A percentile compares a stretch with the other conserved stretches of the same genome.
Evolutionary conservation across 768 basidiomycete genomes (phyloP).

Genomic region (Collybia sp.): DNA sequence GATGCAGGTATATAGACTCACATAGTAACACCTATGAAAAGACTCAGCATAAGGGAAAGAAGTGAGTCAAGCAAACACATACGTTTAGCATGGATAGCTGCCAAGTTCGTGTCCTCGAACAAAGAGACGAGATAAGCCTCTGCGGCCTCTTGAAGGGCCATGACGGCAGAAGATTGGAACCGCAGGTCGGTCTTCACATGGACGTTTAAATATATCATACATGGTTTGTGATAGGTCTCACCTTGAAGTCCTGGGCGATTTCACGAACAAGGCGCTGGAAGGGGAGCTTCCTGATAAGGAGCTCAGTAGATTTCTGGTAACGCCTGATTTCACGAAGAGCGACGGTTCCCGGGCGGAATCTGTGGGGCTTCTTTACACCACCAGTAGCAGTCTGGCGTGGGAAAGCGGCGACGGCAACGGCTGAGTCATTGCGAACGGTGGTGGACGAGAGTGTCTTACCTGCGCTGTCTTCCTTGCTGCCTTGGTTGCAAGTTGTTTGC

Average conservation of each 20-base stretch:
- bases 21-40: conserved; percentile 48
- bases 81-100: conserved; percentile 87
- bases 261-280: conserved; percentile 98
- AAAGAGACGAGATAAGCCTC: conserved; percentile 86
- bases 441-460: conserved; percentile 38
- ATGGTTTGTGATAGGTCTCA: too few relatives aligned
- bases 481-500: conserved; percentile 95
- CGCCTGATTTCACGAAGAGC: conserved; percentile 98
- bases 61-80: conserved; percentile 11
- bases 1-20: conserved; percentile 22
- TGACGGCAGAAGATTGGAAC: conserved; percentile 94
- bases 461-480: conserved; percentile 87
- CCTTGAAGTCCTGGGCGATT: conserved; percentile 97
- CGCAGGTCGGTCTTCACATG: conserved; percentile 72
- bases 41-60: neutral
- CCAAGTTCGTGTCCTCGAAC: conserved; percentile 89
- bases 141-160: conserved; percentile 90
- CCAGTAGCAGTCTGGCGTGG: conserved; percentile 66
- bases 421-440: conserved; percentile 1
- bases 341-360: conserved; percentile 97
- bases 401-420: conserved; percentile 11
- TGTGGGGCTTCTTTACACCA: conserved; percentile 99
- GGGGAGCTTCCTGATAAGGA: conserved; percentile 98
- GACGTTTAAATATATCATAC: conserved; percentile 2
- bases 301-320: conserved; percentile 98